These are phyloP conservation scores for Epipyxis sp. DNA, from an alignment of 108 stramenopile genomes.

Conservation along the genomic window DNA sequence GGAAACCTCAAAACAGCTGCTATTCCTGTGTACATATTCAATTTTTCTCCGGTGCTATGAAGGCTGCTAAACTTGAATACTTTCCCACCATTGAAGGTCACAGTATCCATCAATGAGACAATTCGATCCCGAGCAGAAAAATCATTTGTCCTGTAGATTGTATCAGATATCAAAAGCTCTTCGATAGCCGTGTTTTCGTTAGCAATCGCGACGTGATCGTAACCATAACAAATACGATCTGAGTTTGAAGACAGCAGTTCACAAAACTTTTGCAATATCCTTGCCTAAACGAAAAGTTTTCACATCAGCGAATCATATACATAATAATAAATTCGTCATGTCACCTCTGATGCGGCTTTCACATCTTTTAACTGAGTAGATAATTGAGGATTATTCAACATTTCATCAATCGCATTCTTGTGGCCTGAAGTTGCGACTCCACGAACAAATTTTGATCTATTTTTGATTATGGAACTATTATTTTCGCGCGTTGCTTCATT, in stretches of 20 bases:
- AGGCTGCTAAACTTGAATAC: constrained; percentile 78
- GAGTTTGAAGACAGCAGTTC: constrained; percentile 79
- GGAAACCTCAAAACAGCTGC: constrained; percentile 89
- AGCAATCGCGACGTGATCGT: constrained; percentile 69
- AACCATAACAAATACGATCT: constrained; percentile 88
- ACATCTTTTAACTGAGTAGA: constrained; percentile 74
- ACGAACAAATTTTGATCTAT: constrained; percentile 85
- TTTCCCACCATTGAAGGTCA: constrained; percentile 73
- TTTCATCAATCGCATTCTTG: constrained; percentile 88
- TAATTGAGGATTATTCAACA: constrained; percentile 79
- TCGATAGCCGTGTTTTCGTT: constrained; percentile 83
- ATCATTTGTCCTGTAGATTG: constrained; percentile 78
- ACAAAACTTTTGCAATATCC: constrained; percentile 68
- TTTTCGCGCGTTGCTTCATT: constrained; percentile 66
- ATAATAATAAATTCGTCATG: background rate
- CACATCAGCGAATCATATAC: background rate
- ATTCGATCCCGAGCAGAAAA: constrained; percentile 67
- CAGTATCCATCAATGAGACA: constrained; percentile 80
- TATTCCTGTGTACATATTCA: constrained; percentile 82
- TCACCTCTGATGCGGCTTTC: constrained; percentile 82
- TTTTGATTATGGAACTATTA: constrained; percentile 56
- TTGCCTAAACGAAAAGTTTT: background rate
- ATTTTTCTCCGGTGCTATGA: constrained; percentile 89
- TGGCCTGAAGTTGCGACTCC: constrained; percentile 86
- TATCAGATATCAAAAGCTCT: constrained; percentile 82